A percentile compares a stretch with the other conserved stretches of the same genome.
Evolutionary conservation across 306 rosid genomes (phyloP).

Genomic region (Begonia masoniana): DNA sequence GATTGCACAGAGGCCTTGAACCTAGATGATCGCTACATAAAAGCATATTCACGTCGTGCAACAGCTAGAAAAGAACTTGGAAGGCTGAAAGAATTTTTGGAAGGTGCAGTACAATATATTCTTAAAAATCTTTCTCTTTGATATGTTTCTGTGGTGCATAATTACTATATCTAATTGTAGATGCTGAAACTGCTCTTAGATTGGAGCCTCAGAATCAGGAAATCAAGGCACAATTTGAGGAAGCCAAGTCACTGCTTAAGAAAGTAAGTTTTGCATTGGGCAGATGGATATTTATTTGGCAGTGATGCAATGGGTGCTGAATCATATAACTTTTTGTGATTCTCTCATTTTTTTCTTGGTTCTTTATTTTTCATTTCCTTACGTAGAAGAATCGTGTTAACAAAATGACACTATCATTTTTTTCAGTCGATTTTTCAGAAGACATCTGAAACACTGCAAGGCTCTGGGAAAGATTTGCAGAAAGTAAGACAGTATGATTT

Average conservation of each 20-base stretch:
- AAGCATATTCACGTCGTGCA: conserved; percentile 89
- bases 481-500: conserved; percentile 30
- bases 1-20: conserved; percentile 94
- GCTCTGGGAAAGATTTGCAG: conserved; percentile 27
- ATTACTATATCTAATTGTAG: conserved; percentile 26
- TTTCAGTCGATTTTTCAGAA: conserved; percentile 41
- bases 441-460: conserved; percentile 47
- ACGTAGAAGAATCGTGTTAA: neutral
- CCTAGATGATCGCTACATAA: conserved; percentile 86
- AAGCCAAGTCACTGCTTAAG: conserved; percentile 62
- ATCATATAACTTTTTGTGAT: neutral
- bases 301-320: neutral
- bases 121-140: neutral
- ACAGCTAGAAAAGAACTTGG: conserved; percentile 86
- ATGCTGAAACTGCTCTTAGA: conserved; percentile 84
- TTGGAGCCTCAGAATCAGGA: conserved; percentile 94
- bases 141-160: neutral
- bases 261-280: conserved; percentile 35
- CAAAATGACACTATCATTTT: neutral
- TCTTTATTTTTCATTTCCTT: neutral
- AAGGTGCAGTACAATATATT: conserved; percentile 36
- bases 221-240: conserved; percentile 75
- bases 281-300: no score
- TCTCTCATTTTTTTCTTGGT: neutral
- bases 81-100: conserved; percentile 66